Evolutionary conservation across 352 stramenopile species (phyloP).

Genomic region (Globisporangium irregulare): DNA sequence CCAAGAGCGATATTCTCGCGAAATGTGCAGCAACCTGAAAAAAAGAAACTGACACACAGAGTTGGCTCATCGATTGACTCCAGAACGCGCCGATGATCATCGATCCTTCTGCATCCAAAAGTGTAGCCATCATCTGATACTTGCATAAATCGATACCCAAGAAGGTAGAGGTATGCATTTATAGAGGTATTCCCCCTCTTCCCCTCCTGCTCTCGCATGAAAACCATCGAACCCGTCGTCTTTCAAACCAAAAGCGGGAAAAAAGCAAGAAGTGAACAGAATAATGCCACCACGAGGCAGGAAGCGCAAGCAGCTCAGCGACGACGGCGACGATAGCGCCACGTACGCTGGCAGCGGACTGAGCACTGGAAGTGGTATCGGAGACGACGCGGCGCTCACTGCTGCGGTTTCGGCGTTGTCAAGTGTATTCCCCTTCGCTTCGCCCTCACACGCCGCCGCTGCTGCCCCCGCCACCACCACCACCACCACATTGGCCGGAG

Average conservation of each 20-base stretch:
- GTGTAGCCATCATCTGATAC: too few relatives aligned
- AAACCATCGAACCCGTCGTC: neutral
- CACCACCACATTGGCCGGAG: neutral
- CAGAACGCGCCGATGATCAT: too few relatives aligned
- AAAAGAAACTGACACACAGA: too few relatives aligned
- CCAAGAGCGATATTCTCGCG: too few relatives aligned
- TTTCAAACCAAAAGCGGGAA: conserved; percentile 1
- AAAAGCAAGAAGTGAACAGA: neutral
- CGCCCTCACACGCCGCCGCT: neutral
- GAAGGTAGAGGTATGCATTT: too few relatives aligned
- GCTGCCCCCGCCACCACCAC: neutral
- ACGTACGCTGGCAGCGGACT: neutral
- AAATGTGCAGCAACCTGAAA: too few relatives aligned
- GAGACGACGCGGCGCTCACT: neutral
- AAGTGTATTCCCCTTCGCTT: neutral
- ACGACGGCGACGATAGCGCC: neutral
- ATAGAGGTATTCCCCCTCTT: too few relatives aligned
- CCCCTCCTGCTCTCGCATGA: neutral
- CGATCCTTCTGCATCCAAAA: too few relatives aligned
- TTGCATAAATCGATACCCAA: too few relatives aligned
- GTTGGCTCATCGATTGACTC: too few relatives aligned
- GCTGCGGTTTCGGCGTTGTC: conserved; percentile 2
- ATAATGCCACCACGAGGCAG: conserved; percentile 7
- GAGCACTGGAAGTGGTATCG: neutral
- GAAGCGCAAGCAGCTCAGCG: neutral